Evolutionary conservation across 2,329 filamentous ascomycete genomes (phyloP), one percentile per base, ranked within the genome.

Genomic region (Penicillium sp.): DNA sequence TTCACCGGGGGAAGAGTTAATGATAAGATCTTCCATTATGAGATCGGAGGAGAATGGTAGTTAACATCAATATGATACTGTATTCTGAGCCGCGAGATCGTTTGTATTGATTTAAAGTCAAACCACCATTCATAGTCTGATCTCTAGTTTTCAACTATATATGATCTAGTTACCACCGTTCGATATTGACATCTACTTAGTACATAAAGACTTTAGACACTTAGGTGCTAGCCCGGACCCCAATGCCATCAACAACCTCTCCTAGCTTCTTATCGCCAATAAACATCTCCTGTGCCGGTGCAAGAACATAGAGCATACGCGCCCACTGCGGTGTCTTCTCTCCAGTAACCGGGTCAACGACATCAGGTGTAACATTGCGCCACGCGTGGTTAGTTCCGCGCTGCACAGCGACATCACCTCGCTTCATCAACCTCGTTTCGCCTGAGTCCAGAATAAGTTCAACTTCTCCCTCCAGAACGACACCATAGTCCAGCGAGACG

Each of bases 401-500:
- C 69, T 86, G 82, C 19, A 86, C 79, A 13, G 78, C 78, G n/a
- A 84, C 71, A 64, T 86, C 83, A 3, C 83, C 83, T 8, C 76
- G 71, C 48, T 73, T 71, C 76, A 86, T 71, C 24, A 73, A 55
- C 46, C 74, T 73, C 49, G 67, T 73, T 55, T 80, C 80, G 1
- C 83, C 82, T 16, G 77, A 77, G 55, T 84, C 83, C 5, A 85
- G 69, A 4, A 79, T 53, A 68, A 84, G 73, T 57, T 83, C 80
- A 26, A 85, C 65, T 61, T 77, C 74, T 0, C 83, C 83, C 62
- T 85, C 82, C 6, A 85, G 63, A 2, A 85, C 76, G 51, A 84
- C 74, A 3, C 81, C 83, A 59, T 81, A 85, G 63, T 85, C 83
- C 3, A 85, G 68, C 27, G 75, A 81, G 61, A 80, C 75, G 0